Evolutionary conservation across 2,329 filamentous ascomycete species (phyloP), one percentile per base, ranked within the genome.

Genomic region (Apiospora marii): DNA sequence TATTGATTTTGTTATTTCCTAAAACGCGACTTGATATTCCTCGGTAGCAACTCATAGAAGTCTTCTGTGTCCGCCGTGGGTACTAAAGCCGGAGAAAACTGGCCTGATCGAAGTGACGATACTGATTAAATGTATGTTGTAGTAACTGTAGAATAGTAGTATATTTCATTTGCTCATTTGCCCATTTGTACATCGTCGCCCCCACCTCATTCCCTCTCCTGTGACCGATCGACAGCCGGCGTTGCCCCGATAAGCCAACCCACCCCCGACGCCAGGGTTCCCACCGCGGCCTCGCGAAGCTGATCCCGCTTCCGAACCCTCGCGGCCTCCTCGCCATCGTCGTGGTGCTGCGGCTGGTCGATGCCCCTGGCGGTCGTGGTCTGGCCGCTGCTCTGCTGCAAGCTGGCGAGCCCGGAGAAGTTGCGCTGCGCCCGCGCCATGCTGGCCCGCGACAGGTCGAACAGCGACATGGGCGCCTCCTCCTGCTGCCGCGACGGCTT

Each of bases 241-340:
- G 85, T 86, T 3, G 90, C 91, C 8, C 89, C 90, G 73, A 93
- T 87, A 67, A 93, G 80, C 91, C 91, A 93, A 0, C 91, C 91
- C 34, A 93, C 88, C 24, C 91, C 89, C 61, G 89, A 90, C 3
- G 91, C 91, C 67, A 93, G 80, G 1, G 90, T 91, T n/a, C 90
- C 90, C 71, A 92, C 90, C 12, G 91, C 91, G 48, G 87, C 91
- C 73, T 92, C 91, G 74, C 90, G 85, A 53, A 93, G 78, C 81
- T 92, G 92, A 80, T 96, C 94, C 76, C 94, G 87, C 84, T 92
- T 95, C 77, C 93, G 88, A 49, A 89, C 85, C 72, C 73, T 85
- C 73, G 79, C 73, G 8, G 72, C 71, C 41, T 86, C 44, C 83
- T 83, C 19, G 85, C 87, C 67, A 2, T 68, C 67, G 37, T 30